These are phyloP conservation scores for Periconia sp. DNA, from an alignment of 2,329 filamentous ascomycete genomes.

Conservation along the genomic window DNA sequence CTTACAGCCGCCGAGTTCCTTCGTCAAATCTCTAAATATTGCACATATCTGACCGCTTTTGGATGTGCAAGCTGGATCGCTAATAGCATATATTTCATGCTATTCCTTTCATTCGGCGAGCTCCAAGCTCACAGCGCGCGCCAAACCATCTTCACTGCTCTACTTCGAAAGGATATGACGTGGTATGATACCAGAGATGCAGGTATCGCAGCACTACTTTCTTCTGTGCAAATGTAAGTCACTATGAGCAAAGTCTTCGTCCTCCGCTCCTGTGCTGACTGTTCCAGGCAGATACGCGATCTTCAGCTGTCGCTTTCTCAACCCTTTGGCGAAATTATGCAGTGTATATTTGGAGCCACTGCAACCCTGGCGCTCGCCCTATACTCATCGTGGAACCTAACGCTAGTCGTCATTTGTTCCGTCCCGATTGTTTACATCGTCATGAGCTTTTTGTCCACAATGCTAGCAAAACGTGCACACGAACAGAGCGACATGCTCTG, in stretches of 20 bases:
- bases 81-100: conserved; percentile 65
- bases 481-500: conserved; percentile 69
- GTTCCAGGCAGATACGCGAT: conserved; percentile 74
- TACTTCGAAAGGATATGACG: conserved; percentile 72
- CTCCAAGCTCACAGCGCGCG: conserved; percentile 71
- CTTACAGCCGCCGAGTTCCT: conserved; percentile 57
- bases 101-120: conserved; percentile 81
- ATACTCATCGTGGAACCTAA: conserved; percentile 80
- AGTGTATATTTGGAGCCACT: conserved; percentile 64
- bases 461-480: conserved; percentile 67
- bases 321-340: conserved; percentile 70
- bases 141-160: conserved; percentile 63
- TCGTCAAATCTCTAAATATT: conserved; percentile 59
- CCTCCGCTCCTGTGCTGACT: conserved; percentile 8
- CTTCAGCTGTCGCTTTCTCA: conserved; percentile 80
- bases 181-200: conserved; percentile 80
- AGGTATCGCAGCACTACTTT: conserved; percentile 71
- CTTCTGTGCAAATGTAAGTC: conserved; percentile 71
- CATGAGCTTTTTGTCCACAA: conserved; percentile 61
- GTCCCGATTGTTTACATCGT: conserved; percentile 67
- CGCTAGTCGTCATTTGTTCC: conserved; percentile 73
- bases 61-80: conserved; percentile 68
- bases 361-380: conserved; percentile 73
- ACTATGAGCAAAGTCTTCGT: conserved; percentile 10
- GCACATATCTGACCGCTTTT: conserved; percentile 63